A percentile compares a stretch with the other conserved stretches of the same genome.
These are phyloP conservation scores for Ogataea pilisensis DNA, from an alignment of 805 yeast species.

Conservation along the genomic window DNA sequence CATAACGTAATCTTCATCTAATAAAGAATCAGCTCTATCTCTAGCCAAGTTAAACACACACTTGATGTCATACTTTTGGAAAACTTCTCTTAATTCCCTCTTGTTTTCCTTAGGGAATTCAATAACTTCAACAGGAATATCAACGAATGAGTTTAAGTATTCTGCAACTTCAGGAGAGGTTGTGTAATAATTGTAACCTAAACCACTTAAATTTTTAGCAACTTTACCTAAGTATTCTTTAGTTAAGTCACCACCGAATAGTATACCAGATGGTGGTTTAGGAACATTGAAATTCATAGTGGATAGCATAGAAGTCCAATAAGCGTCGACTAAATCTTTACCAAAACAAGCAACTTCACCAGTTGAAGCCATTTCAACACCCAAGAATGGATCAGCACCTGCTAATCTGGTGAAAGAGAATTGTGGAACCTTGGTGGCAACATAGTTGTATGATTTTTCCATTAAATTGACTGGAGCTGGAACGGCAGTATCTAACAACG, in stretches of 20 bases:
- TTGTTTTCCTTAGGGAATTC: slow-evolving; percentile 92
- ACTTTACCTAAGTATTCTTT: slow-evolving; percentile 69
- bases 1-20: slow-evolving; percentile 94
- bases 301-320: slow-evolving; percentile 96
- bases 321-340: slow-evolving; percentile 76
- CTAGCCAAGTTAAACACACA: slow-evolving; percentile 91
- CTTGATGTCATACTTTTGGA: slow-evolving; percentile 78
- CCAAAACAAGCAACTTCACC: slow-evolving; percentile 99
- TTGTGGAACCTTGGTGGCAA: slow-evolving; percentile 97
- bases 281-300: slow-evolving; percentile 97
- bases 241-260: slow-evolving; percentile 91
- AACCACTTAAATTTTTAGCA: slow-evolving; percentile 59
- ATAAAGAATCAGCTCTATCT: slow-evolving; percentile 78
- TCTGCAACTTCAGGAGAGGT: slow-evolving; percentile 69
- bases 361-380: slow-evolving; percentile 99
- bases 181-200: slow-evolving; percentile 80
- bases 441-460: slow-evolving; percentile 70
- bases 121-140: slow-evolving; percentile 54
- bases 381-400: slow-evolving; percentile 98
- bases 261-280: slow-evolving; percentile 79
- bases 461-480: slow-evolving; percentile 83
- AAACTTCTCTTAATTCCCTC: slow-evolving; percentile 88
- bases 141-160: slow-evolving; percentile 54
- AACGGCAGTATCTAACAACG: slow-evolving; percentile 68
- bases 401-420: slow-evolving; percentile 97